Percentiles rank a stretch among this genome's conserved stretches.
Conservation (phyloP, 306 rosid species). For the Citrullus colocynthis region DNA sequence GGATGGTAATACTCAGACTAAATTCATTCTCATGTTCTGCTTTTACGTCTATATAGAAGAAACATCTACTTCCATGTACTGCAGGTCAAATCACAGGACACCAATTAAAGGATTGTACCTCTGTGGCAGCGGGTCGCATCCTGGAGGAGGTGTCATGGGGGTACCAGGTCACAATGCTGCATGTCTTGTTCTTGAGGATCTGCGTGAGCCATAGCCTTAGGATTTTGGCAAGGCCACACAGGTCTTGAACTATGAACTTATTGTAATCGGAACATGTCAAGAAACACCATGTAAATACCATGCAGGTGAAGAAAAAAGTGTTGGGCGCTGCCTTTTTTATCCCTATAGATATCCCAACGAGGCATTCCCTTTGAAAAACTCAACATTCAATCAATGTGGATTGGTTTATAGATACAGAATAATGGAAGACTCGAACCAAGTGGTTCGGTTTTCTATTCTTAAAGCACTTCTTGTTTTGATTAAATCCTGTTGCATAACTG, state of each 20-base stretch:
- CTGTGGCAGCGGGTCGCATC: slow-evolving; percentile 84
- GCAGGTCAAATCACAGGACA: slow-evolving; percentile 71
- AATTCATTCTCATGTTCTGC: not conserved
- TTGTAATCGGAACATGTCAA: not conserved
- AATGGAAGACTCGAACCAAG: not conserved
- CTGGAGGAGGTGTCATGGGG: slow-evolving; percentile 98
- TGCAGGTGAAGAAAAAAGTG: not conserved
- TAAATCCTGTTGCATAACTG: not conserved
- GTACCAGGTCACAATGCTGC: slow-evolving; percentile 91
- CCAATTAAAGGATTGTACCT: slow-evolving; percentile 59
- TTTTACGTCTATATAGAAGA: not conserved
- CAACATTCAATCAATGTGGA: not conserved
- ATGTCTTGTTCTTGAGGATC: slow-evolving; percentile 50
- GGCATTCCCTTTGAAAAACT: not conserved
- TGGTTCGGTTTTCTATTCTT: not conserved
- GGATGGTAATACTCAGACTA: slow-evolving; percentile 44
- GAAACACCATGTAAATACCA: not conserved
- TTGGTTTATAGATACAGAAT: not conserved
- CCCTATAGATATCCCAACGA: not conserved
- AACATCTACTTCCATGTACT: not conserved
- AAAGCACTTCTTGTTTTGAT: not conserved
- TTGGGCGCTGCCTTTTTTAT: not conserved
- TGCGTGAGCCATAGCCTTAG: slow-evolving; percentile 11
- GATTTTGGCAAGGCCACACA: not conserved
- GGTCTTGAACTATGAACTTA: not conserved